Base-by-base conservation (phyloP, 179 eudicot species). In the Spergularia azorica region DNA sequence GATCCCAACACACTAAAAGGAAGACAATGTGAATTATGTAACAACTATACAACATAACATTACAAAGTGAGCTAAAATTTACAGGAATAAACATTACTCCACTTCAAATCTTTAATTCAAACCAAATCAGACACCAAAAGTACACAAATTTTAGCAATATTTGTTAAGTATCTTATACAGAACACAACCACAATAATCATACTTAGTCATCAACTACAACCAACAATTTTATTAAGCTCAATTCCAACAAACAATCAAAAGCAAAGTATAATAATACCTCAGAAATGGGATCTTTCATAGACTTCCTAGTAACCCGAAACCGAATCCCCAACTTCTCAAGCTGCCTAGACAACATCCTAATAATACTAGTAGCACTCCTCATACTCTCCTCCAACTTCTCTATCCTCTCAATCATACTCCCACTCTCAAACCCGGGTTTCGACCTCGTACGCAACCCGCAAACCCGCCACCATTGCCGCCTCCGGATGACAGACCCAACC, bases 301-400 rank as follows among this genome's bases (percentile, higher is more conserved):
- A 21, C 74, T 87, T 91, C 89, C 94, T 84, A 4, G 89, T 85
- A 62, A 94, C 90, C 73, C 94, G 84, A 83, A 95, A 91, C 82
- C 99, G 89, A 85, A 90, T 80, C 76, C 98, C 99, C 70, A 95
- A 80, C 82, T 95, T 95, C 89, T 91, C 99, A 79, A 95, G 88
- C 84, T 91, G 97, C 86, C 94, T 90, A 17, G 98, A 89, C 77
- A 93, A 50, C 81, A 87, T 86, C 85, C 88, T 77, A 54, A 91
- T 74, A 36, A 95, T 77, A 0, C 85, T 84, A 9, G 82, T 85
- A 3, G 89, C 86, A 76, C 88, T 90, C 64, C 77, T 81, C 68
- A 91, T 79, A 80, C 87, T 96, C 81, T 88, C 98, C 83, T 93
- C 99, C 89, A 95, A 77, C 75, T 87, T 93, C 89, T 93, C 98